phyloP scores from a whole-genome alignment of 148 eudicot species.

The Chenopodium album region DNA sequence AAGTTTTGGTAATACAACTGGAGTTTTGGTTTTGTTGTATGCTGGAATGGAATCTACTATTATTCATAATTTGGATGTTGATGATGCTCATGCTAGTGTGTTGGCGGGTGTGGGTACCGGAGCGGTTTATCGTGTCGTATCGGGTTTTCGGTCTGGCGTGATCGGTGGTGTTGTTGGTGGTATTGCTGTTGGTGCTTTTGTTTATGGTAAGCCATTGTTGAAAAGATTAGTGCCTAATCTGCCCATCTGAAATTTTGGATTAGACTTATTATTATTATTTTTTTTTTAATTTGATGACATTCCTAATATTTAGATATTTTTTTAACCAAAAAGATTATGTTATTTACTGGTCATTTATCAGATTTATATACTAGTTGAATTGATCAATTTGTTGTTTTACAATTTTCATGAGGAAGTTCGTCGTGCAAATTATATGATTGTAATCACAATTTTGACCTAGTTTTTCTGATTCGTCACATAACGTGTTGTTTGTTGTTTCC shows the following conservation, averaged over 20 bases:
- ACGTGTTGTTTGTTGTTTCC: too few relatives aligned
- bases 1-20: conserved; percentile 30
- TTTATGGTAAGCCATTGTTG: conserved; percentile 29
- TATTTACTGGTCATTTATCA: background rate
- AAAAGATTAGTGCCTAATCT: conserved; percentile 17
- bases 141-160: conserved; percentile 29
- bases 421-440: too few relatives aligned
- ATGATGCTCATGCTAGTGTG: conserved; percentile 24
- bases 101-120: conserved; percentile 39
- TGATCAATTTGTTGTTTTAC: background rate
- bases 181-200: conserved; percentile 24
- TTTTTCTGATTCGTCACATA: too few relatives aligned
- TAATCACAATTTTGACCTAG: background rate
- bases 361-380: too few relatives aligned
- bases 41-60: conserved; percentile 23
- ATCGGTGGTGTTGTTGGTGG: conserved; percentile 45
- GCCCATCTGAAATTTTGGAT: background rate
- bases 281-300: background rate
- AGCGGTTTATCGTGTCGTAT: conserved; percentile 22
- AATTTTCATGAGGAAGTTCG: too few relatives aligned
- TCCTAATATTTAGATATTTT: background rate
- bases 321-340: background rate
- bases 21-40: conserved; percentile 29
- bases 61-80: background rate
- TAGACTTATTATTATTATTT: background rate